Evolutionary conservation across 2,329 filamentous ascomycete species (phyloP), one percentile per base, ranked within the genome.

Genomic region (Geosmithia flava): DNA sequence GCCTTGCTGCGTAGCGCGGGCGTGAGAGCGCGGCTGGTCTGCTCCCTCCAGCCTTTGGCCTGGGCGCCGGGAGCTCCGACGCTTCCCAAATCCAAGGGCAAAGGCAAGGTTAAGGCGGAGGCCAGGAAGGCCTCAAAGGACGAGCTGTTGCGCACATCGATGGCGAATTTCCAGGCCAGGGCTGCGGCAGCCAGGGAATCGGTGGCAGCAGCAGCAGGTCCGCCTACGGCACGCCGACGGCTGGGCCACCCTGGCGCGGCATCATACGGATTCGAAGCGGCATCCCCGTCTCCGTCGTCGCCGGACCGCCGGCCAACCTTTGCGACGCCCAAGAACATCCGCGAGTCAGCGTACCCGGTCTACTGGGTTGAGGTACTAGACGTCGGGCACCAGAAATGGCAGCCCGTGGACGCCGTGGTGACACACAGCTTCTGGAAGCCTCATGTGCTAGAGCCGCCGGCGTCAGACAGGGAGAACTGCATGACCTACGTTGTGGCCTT

Each of bases 331-430:
- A 68, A 66, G 48, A 66, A 59, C 15, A 75, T 84, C 11, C 74
- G 74, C 20, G 87, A 91, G 58, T 90, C 88, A 0, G 64, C 78
- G 0, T 87, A 83, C 57, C 93, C 93, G 0, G 75, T 97, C 3
- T 97, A 89, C 60, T 98, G 93, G 93, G 83, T 96, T 1, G 93
- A 98, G 66, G 83, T 87, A 3, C 86, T 95, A 53, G 90, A 96
- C 53, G 72, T 81, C 47, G 85, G 85, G 0, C 80, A 88, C 53
- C 87, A 96, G 60, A 95, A 88, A 68, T 98, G 93, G 93, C 78
- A 95, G 48, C 77, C 88, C 0, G 79, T 93, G 39, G 93, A 98
- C 60, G 81, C 90, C 0, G 65, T 96, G 0, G 88, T 93, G 2
- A 95, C 90, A 0, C 74, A 78, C 48, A 85, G 53, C 0, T 80